Evolutionary conservation across 1,284 basidiomycete species (phyloP), one percentile per base, ranked within the genome.

Genomic region (Irpex sp.): DNA sequence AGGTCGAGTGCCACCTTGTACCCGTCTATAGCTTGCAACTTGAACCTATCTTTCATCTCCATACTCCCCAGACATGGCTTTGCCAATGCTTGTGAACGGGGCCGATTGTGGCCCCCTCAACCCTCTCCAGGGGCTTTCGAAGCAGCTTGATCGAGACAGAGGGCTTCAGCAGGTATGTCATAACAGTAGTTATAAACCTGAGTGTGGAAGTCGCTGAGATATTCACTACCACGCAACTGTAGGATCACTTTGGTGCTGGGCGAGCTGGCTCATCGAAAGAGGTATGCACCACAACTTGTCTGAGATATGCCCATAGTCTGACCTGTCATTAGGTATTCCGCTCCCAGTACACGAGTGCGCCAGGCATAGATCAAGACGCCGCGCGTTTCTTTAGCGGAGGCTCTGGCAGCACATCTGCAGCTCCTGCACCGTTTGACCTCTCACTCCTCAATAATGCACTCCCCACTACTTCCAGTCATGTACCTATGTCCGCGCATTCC

Each of bases 21-120:
- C 13, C 39, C 39, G 39, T 50, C 15, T 17, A 26, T 26, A 26
- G 26, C 26, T 26, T 50, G 9, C 11, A 15, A 55, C 21, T 55
- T 35, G 33, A 35, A 35, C 53, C 33, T 21, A 15, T 55, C 21
- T 21, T 33, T 9, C 17, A 13, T 33, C 21, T 17, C 11, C 11
- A 13, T 9, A 11, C 53, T 1, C 53, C 11, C 21, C 57, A 57
- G 67, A 63, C 49, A 93, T 93, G 92, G 86, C 91, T 8, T 78
- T 93, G 21, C 87, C 89, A 60, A 81, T 90, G 80, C 87, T 94
- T 15, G 80, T 89, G 43, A 85, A 83, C 63, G 84, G 84, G 50
- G 82, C 89, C 1, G 91, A 93, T 56, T 95, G 92, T 67, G 93
- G 93, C 0, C 92, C 93, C 5, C 83, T 84, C 1, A 94, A 94